Percentiles rank a stretch among this genome's conserved stretches.
Evolutionary conservation across 2,329 filamentous ascomycete species (phyloP).

Genomic region (Pyricularia grisea): DNA sequence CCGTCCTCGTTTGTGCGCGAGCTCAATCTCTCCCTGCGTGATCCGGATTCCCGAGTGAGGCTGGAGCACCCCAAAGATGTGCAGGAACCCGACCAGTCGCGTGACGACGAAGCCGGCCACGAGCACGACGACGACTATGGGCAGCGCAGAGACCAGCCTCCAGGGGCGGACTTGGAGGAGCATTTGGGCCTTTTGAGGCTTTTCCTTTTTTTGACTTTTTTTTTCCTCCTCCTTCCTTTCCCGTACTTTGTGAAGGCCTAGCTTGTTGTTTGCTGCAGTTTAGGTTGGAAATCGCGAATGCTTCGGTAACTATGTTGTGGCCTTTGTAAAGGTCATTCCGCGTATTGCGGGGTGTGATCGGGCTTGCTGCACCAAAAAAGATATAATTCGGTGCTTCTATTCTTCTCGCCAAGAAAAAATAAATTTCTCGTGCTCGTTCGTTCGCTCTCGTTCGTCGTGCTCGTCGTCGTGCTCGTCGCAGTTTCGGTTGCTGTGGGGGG

Average conservation of each 20-base stretch:
- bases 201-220: too few relatives aligned
- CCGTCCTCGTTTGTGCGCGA: constrained; percentile 6
- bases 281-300: background rate
- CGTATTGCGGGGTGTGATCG: background rate
- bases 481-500: background rate
- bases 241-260: background rate
- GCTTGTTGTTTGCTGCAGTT: background rate
- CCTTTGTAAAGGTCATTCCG: background rate
- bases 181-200: background rate
- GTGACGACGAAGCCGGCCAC: background rate
- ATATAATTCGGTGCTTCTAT: background rate
- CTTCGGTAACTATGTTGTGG: background rate
- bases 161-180: background rate
- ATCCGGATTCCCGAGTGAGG: constrained; percentile 8
- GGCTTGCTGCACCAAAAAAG: background rate
- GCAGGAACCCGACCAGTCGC: constrained; percentile 6
- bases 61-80: constrained; percentile 7
- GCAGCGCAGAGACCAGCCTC: background rate
- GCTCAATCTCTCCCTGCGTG: constrained; percentile 8
- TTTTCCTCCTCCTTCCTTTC: too few relatives aligned
- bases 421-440: background rate
- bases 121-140: background rate
- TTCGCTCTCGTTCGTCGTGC: background rate
- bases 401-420: background rate
- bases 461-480: background rate